phyloP scores from a whole-genome alignment of 306 rosid genomes.

The Rosa persica region DNA sequence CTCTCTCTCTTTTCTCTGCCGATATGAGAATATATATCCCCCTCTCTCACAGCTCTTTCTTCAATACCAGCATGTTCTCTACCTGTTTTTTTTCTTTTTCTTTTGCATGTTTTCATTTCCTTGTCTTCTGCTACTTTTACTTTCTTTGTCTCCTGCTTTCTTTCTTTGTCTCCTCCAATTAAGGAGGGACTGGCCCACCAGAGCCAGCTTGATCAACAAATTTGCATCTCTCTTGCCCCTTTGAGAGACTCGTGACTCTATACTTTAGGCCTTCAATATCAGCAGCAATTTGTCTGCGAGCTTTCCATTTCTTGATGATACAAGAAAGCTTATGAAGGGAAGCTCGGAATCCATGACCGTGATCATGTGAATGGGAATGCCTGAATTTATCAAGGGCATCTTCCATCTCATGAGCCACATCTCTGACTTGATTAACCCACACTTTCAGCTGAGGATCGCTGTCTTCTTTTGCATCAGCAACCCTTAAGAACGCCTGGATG shows the following conservation, averaged over 20 bases:
- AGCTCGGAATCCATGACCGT: not conserved
- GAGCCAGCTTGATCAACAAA: slow-evolving; percentile 14
- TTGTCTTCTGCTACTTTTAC: too few species aligned
- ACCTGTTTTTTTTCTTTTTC: too few species aligned
- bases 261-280: slow-evolving; percentile 5
- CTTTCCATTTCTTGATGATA: slow-evolving; percentile 13
- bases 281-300: not conserved
- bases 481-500: slow-evolving; percentile 27
- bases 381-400: slow-evolving; percentile 34
- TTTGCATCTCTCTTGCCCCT: not conserved
- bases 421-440: slow-evolving; percentile 36
- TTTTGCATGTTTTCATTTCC: too few species aligned
- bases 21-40: too few species aligned
- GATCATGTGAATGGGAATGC: not conserved
- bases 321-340: not conserved
- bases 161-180: too few species aligned
- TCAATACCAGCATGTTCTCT: too few species aligned
- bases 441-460: slow-evolving; percentile 13
- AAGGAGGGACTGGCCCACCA: too few species aligned
- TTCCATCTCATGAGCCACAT: slow-evolving; percentile 32
- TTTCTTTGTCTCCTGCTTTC: too few species aligned
- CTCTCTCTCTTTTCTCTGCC: too few species aligned
- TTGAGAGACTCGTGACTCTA: slow-evolving; percentile 2
- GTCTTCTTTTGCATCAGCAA: slow-evolving; percentile 32
- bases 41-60: too few species aligned